Evolutionary conservation across 257 asterid genomes (phyloP).

Genomic region (Lithospermum erythrorhizon): DNA sequence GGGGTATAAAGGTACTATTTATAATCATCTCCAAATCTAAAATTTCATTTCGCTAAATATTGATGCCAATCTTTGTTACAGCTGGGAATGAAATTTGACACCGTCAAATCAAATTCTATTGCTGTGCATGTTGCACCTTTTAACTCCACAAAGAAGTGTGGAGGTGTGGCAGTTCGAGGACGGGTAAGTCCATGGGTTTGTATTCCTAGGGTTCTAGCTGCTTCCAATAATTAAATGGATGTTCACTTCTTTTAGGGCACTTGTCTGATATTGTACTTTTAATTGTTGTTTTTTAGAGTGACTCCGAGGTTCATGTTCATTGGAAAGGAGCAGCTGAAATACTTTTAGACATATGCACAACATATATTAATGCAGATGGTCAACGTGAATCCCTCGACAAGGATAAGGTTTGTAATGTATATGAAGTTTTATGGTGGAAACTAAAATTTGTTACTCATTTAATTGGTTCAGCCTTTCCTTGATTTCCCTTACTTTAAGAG

Average conservation of each 20-base stretch:
- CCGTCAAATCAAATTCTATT: neutral
- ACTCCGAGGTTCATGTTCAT: neutral
- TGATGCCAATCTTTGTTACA: slow-evolving; percentile 22
- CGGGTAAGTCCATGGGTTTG: slow-evolving; percentile 28
- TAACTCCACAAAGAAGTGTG: slow-evolving; percentile 28
- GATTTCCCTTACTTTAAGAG: neutral
- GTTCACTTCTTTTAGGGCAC: neutral
- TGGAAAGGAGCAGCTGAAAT: slow-evolving; percentile 12
- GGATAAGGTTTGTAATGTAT: neutral
- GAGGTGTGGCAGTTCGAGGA: slow-evolving; percentile 14
- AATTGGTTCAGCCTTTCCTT: too few relatives aligned
- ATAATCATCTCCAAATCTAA: slow-evolving; percentile 3
- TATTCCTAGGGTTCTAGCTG: too few relatives aligned
- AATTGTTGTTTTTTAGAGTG: slow-evolving; percentile 32
- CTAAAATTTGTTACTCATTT: too few relatives aligned
- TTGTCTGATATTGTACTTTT: neutral
- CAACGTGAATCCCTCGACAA: neutral
- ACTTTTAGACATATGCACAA: neutral
- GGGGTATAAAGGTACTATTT: neutral
- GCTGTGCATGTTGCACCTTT: slow-evolving; percentile 13
- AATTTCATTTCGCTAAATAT: slow-evolving; percentile 5
- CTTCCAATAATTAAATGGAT: neutral
- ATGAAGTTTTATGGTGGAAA: neutral
- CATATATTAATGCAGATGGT: neutral
- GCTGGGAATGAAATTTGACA: slow-evolving; percentile 17